Evolutionary conservation across 305 asterid species (phyloP).

Genomic region (Nicotiana rustica): DNA sequence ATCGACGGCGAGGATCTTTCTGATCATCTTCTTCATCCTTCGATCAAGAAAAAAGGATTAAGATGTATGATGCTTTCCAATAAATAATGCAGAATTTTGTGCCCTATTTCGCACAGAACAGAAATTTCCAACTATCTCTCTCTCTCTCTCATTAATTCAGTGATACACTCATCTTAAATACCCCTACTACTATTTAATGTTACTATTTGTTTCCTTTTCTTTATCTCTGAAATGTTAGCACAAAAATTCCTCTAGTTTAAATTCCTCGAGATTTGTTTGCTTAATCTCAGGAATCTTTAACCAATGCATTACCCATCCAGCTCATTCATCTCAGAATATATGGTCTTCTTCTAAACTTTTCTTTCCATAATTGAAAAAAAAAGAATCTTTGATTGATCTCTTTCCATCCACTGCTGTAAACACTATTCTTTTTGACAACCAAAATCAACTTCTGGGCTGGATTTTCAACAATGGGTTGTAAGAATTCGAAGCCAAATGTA

Average conservation of each 20-base stretch:
- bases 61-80: too few species aligned
- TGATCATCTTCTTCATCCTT: neutral
- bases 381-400: neutral
- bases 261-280: slow-evolving; percentile 37
- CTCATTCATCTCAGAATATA: slow-evolving; percentile 49
- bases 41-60: slow-evolving; percentile 16
- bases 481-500: slow-evolving; percentile 62
- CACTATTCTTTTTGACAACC: neutral
- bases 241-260: slow-evolving; percentile 26
- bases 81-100: too few species aligned
- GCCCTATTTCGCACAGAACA: too few species aligned
- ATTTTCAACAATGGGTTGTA: slow-evolving; percentile 71
- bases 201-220: slow-evolving; percentile 18
- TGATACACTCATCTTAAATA: neutral
- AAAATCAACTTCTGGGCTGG: neutral
- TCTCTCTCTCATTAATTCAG: neutral
- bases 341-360: slow-evolving; percentile 32
- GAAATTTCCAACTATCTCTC: slow-evolving; percentile 26
- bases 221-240: neutral
- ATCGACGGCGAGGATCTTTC: neutral
- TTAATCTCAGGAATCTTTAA: slow-evolving; percentile 44
- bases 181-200: neutral
- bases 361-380: slow-evolving; percentile 38
- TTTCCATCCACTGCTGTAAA: neutral
- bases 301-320: slow-evolving; percentile 49